Evolutionary conservation across 345 rosid genomes (phyloP).

Genomic region (Camelina sativa): DNA sequence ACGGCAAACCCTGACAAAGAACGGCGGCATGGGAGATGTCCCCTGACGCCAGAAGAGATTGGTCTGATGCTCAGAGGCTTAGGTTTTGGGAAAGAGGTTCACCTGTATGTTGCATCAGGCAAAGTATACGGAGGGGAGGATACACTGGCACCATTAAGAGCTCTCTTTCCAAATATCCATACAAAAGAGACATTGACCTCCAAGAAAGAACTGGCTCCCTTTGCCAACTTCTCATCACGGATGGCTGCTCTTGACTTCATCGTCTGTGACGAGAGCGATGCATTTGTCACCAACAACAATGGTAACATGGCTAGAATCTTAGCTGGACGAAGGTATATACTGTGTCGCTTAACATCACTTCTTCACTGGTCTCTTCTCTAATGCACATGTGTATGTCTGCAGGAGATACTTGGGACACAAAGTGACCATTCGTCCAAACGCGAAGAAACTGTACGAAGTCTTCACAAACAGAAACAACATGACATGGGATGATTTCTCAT

Average conservation of each 20-base stretch:
- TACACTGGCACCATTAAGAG: conserved; percentile 77
- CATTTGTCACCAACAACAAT: conserved; percentile 91
- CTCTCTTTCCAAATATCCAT: conserved; percentile 83
- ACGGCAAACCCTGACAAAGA: conserved; percentile 76
- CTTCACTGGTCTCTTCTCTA: conserved; percentile 1
- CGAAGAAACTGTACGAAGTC: conserved; percentile 69
- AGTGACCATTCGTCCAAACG: conserved; percentile 85
- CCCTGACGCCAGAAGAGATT: conserved; percentile 88
- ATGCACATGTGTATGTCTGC: conserved; percentile 30
- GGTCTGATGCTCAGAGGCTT: conserved; percentile 90
- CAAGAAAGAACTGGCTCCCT: conserved; percentile 70
- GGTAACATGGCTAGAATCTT: conserved; percentile 97
- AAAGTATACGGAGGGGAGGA: conserved; percentile 89
- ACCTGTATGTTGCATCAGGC: conserved; percentile 89
- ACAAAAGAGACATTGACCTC: conserved; percentile 82
- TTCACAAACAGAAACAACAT: conserved; percentile 66
- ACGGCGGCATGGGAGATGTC: conserved; percentile 85
- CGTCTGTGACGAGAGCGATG: conserved; percentile 92
- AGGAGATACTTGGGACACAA: conserved; percentile 97
- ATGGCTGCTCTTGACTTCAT: conserved; percentile 96
- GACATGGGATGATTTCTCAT: conserved; percentile 88
- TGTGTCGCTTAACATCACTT: conserved; percentile 9
- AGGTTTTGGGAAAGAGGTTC: conserved; percentile 84
- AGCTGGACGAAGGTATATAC: conserved; percentile 84
- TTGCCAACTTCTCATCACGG: conserved; percentile 76